These are phyloP conservation scores for Ogataea methanolica DNA, from an alignment of 805 yeast species.

Conservation along the genomic window DNA sequence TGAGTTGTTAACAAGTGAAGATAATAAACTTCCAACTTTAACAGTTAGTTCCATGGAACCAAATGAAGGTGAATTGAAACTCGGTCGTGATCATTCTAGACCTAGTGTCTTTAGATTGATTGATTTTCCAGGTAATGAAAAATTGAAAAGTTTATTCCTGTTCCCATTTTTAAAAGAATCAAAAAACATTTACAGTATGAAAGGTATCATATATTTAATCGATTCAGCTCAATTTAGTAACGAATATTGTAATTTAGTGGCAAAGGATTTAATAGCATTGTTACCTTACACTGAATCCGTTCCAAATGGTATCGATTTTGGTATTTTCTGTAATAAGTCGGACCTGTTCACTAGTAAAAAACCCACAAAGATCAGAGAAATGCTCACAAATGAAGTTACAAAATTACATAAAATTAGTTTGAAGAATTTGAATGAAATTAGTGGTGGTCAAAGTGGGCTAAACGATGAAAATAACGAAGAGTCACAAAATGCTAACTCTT, in stretches of 20 bases:
- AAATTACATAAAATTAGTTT: conserved; percentile 46
- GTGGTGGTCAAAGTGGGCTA: conserved; percentile 29
- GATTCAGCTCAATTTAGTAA: conserved; percentile 62
- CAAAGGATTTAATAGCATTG: conserved; percentile 54
- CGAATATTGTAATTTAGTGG: conserved; percentile 45
- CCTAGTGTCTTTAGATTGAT: conserved; percentile 43
- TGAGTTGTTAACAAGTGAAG: conserved; percentile 9
- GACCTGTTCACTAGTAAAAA: conserved; percentile 85
- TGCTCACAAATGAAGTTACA: conserved; percentile 62
- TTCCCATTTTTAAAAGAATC: conserved; percentile 41
- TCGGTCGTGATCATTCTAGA: conserved; percentile 28
- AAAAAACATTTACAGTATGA: conserved; percentile 36
- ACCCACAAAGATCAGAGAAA: conserved; percentile 48
- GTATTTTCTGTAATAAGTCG: conserved; percentile 78
- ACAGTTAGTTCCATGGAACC: conserved; percentile 30
- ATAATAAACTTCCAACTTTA: conserved; percentile 10
- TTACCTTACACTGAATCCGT: conserved; percentile 56
- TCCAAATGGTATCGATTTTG: conserved; percentile 66
- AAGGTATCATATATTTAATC: conserved; percentile 71
- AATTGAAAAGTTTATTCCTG: conserved; percentile 54
- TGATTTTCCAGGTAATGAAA: conserved; percentile 88
- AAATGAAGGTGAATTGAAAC: conserved; percentile 32
- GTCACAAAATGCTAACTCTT: conserved; percentile 18
- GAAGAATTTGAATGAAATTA: conserved; percentile 41
- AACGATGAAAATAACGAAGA: conserved; percentile 11